Percentiles rank a stretch among this genome's conserved stretches.
Evolutionary conservation across 345 rosid species (phyloP).

Genomic region (Acer negundo): DNA sequence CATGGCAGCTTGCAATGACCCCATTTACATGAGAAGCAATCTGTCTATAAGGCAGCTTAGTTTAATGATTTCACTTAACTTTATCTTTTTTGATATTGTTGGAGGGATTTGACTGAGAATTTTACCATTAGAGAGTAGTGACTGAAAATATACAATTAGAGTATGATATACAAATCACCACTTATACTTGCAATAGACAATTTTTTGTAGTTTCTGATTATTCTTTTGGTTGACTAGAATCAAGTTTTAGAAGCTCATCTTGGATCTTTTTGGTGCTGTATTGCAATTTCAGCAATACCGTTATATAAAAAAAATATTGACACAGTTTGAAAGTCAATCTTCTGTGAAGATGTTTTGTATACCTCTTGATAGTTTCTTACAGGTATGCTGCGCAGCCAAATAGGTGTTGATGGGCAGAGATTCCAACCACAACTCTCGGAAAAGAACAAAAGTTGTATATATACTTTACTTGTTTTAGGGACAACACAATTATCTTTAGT

Average conservation of each 20-base stretch:
- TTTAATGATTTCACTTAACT: background rate
- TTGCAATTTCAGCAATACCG: background rate
- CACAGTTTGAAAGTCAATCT: background rate
- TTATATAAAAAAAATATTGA: background rate
- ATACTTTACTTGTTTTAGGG: too few relatives aligned
- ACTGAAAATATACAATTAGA: background rate
- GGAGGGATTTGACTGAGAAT: background rate
- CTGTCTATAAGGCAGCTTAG: background rate
- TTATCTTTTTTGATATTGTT: background rate
- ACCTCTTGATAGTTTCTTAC: background rate
- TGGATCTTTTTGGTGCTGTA: too few relatives aligned
- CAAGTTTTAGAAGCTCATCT: background rate
- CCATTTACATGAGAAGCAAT: conserved; percentile 8
- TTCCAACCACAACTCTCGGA: too few relatives aligned
- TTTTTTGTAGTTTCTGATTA: background rate
- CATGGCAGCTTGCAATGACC: conserved; percentile 10
- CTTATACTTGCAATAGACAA: background rate
- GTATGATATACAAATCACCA: background rate
- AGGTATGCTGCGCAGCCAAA: background rate
- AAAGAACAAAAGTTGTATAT: too few relatives aligned
- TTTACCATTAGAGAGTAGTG: background rate
- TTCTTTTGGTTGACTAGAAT: background rate
- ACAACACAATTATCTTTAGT: too few relatives aligned
- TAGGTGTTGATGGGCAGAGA: too few relatives aligned
- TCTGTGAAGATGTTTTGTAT: too few relatives aligned